Evolutionary conservation across 2,329 filamentous ascomycete species (phyloP).

Genomic region (Pseudogymnoascus sp.): DNA sequence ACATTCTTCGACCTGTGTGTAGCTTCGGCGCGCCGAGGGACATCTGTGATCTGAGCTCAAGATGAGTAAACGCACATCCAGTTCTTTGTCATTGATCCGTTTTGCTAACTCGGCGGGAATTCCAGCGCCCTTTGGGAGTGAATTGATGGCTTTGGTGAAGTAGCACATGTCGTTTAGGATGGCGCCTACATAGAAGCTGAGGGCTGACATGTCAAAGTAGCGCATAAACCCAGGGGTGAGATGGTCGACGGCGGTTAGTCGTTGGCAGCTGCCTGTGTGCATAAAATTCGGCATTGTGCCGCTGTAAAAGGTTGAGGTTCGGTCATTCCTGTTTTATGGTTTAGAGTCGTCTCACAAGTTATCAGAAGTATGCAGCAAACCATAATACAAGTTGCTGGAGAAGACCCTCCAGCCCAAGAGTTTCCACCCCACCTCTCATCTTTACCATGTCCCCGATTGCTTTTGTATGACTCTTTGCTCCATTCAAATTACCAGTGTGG

Average conservation of each 20-base stretch:
- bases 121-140: not conserved
- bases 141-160: not conserved
- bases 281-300: not conserved
- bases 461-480: not conserved
- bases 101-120: not conserved
- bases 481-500: not conserved
- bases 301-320: not conserved
- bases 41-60: not conserved
- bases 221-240: not conserved
- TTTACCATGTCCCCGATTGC: not conserved
- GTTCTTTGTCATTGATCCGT: not conserved
- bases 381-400: not conserved
- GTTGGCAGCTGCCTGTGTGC: not conserved
- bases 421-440: not conserved
- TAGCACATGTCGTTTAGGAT: not conserved
- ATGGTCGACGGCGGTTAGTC: not conserved
- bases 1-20: not conserved
- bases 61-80: not conserved
- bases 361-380: not conserved
- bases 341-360: not conserved
- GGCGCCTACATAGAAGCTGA: constrained; percentile 2
- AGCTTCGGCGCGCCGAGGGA: not conserved
- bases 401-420: not conserved
- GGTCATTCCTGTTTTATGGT: not conserved
- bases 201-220: not conserved